Conservation (phyloP, 805 yeast genomes). For the Vanderwaltozyma yarrowii region DNA sequence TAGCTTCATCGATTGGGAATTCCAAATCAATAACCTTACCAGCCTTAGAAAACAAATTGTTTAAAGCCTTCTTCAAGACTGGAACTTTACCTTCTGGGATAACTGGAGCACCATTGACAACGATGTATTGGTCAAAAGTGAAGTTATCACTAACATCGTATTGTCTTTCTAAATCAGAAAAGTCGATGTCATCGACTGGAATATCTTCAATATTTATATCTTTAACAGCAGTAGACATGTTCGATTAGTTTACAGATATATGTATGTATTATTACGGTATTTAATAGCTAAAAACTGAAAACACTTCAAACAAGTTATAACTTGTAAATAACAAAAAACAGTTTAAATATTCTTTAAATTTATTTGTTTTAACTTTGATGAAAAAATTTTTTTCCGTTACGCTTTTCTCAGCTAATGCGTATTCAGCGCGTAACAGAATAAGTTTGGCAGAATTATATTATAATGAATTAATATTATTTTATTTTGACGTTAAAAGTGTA, state of each 20-base stretch:
- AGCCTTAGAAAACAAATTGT: slow-evolving; percentile 64
- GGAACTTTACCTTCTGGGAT: slow-evolving; percentile 87
- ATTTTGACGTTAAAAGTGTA: too few species aligned
- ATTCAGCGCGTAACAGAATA: too few species aligned
- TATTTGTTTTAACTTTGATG: background rate
- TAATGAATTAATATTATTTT: too few species aligned
- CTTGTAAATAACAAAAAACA: too few species aligned
- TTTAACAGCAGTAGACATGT: slow-evolving; percentile 20
- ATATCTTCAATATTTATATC: slow-evolving; percentile 36
- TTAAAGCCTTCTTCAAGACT: slow-evolving; percentile 72
- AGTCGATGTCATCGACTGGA: slow-evolving; percentile 59
- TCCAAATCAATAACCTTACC: slow-evolving; percentile 71
- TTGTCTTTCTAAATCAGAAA: slow-evolving; percentile 75
- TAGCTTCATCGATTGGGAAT: slow-evolving; percentile 63
- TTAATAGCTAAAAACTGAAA: too few species aligned
- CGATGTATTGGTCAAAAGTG: slow-evolving; percentile 65
- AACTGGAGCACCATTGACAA: slow-evolving; percentile 91
- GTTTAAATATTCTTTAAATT: too few species aligned
- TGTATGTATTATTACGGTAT: too few species aligned
- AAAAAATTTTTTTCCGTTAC: background rate
- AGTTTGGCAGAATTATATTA: too few species aligned
- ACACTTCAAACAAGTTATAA: too few species aligned
- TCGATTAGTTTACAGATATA: background rate
- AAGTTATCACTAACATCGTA: slow-evolving; percentile 51
- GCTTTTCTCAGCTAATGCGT: too few species aligned